phyloP scores from a whole-genome alignment of 441 rosid genomes.

The Rhodomyrtus psidioides region DNA sequence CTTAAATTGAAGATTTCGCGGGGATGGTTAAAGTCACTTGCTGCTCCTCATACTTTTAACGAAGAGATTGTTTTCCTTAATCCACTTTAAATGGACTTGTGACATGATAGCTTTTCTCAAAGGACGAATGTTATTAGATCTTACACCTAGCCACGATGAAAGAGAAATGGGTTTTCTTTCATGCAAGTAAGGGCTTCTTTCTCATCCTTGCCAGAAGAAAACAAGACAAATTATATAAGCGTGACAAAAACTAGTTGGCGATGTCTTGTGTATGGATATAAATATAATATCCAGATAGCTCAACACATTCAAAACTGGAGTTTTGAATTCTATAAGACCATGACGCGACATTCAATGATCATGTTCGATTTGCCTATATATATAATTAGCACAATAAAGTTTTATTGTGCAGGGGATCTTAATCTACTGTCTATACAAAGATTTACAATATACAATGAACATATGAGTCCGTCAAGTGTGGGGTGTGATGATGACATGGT shows the following conservation, averaged over 20 bases:
- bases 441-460: too few species aligned
- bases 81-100: background rate
- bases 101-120: background rate
- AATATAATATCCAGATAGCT: too few species aligned
- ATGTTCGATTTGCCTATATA: too few species aligned
- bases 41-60: background rate
- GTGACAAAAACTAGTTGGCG: background rate
- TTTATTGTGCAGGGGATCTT: too few species aligned
- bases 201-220: background rate
- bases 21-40: background rate
- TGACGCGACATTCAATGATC: too few species aligned
- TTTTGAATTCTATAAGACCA: too few species aligned
- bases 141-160: background rate
- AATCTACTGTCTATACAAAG: too few species aligned
- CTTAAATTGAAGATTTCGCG: fast-evolving
- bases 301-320: too few species aligned
- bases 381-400: too few species aligned
- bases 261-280: too few species aligned
- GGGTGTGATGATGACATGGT: too few species aligned
- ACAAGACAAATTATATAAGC: background rate
- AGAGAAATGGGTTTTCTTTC: background rate
- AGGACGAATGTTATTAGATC: background rate
- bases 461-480: too few species aligned
- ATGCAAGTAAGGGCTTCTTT: background rate
- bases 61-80: background rate